Evolutionary conservation across 495 filamentous ascomycete species (phyloP), one percentile per base, ranked within the genome.

Genomic region (Parachaetomium inaequale): DNA sequence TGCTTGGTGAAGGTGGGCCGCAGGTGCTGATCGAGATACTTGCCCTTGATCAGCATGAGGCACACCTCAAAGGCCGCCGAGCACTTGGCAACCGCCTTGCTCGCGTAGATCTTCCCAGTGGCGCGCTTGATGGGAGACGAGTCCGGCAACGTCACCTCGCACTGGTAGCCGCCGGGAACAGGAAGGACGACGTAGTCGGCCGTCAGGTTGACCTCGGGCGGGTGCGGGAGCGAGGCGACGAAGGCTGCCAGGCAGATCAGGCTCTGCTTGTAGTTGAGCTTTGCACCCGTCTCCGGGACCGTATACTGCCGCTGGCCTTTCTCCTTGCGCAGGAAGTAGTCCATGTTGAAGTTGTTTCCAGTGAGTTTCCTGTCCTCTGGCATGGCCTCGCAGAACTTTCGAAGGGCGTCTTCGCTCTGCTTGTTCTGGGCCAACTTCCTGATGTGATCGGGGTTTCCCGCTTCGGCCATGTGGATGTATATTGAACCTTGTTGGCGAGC

Each of bases 21-120:
- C 10, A 97, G 79, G 66, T 91, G 74, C 7, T 83, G 81, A 73
- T 96, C 87, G 0, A 98, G 74, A 61, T 90, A 83, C 10, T 82
- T 80, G 43, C 81, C 79, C 59, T 84, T 83, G 26, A 87, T 78
- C 6, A 98, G 81, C 57, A 84, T 59, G 3, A 94, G 64, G 66
- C 92, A 96, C 46, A 88, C 83, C 68, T 94, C 88, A 70, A 94
- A 98, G 3, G 94, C 94, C 15, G 91, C 94, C 8, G 92, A 88
- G 64, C 89, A 87, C 72, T 96, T 96, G n/a, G 94, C 94, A 15
- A 84, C 75, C 25, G 85, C 76, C 69, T 95, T 98, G 55, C 80
- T 88, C 3, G 75, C 58, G 55, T 82, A 82, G 2, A 83, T 73
- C 12, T 66, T 68, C 36, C 94, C 93, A 42, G 84, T 80, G 11